These are phyloP conservation scores for Cladosporium velox DNA, from an alignment of 2,329 filamentous ascomycete species.

Conservation along the genomic window DNA sequence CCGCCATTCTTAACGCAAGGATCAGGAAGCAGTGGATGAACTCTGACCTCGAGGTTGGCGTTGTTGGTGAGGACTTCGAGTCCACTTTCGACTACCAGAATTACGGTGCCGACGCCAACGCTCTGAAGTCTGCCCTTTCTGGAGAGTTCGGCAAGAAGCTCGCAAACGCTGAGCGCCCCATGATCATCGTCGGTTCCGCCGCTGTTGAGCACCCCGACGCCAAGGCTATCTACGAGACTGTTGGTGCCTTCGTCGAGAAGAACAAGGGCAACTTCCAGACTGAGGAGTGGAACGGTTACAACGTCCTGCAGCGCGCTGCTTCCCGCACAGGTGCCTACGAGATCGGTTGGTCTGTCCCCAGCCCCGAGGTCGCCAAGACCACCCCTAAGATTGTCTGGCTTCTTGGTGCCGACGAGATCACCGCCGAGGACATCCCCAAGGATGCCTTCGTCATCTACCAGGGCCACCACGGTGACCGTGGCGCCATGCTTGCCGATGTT, in stretches of 20 bases:
- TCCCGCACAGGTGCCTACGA: constrained; percentile 93
- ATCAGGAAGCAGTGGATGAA: constrained; percentile 98
- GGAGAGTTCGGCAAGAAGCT: constrained; percentile 94
- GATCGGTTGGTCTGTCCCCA: constrained; percentile 89
- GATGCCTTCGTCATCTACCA: constrained; percentile 97
- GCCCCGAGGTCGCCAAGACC: constrained; percentile 75
- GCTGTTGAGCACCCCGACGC: constrained; percentile 89
- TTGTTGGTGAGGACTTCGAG: constrained; percentile 87
- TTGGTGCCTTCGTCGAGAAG: constrained; percentile 91
- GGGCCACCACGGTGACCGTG: constrained; percentile 93
- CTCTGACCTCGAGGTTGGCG: constrained; percentile 88
- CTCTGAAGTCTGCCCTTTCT: constrained; percentile 81
- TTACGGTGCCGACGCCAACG: constrained; percentile 74
- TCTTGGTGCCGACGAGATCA: constrained; percentile 89
- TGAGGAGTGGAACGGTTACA: constrained; percentile 95
- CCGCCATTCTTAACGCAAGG: constrained; percentile 89
- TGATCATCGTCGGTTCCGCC: constrained; percentile 94
- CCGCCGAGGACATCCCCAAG: constrained; percentile 83
- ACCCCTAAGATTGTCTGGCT: constrained; percentile 96
- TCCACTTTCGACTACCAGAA: constrained; percentile 96
- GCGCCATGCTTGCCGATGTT: constrained; percentile 89
- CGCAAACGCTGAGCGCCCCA: constrained; percentile 80
- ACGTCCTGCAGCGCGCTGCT: constrained; percentile 89
- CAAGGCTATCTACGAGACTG: constrained; percentile 88
- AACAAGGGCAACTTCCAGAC: constrained; percentile 85